Percentiles rank a stretch among this genome's conserved stretches.
These are phyloP conservation scores for Furculomyces boomerangus DNA, from an alignment of 371 early-diverging fungal species.

Conservation along the genomic window DNA sequence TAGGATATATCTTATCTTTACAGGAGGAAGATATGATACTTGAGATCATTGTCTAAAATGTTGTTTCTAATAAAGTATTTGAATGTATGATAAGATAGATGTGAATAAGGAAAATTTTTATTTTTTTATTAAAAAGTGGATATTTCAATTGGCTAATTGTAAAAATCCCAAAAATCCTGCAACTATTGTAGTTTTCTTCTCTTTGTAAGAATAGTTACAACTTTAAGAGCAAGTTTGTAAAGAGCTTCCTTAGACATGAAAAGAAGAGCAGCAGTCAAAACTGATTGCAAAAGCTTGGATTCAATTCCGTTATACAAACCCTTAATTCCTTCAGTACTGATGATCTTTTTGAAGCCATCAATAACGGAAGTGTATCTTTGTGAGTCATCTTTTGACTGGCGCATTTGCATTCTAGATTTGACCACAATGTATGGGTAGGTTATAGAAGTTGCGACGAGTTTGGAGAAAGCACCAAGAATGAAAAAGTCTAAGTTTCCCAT, in stretches of 20 bases:
- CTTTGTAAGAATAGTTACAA: constrained; percentile 29
- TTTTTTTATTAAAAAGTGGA: no score
- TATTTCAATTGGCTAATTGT: no score
- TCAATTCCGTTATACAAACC: constrained; percentile 82
- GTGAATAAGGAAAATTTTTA: no score
- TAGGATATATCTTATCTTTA: no score
- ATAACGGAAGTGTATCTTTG: constrained; percentile 58
- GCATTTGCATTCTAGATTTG: constrained; percentile 92
- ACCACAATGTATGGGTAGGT: constrained; percentile 96
- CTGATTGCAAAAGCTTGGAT: constrained; percentile 77
- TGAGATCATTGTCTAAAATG: no score
- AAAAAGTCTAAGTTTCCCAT: constrained; percentile 80
- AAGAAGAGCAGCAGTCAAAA: constrained; percentile 79
- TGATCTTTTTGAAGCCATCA: constrained; percentile 82
- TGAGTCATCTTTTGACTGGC: constrained; percentile 47
- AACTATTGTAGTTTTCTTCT: constrained; percentile 16
- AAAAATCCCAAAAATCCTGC: no score
- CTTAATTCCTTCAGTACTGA: constrained; percentile 60
- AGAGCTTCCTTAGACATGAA: constrained; percentile 80
- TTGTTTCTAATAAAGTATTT: no score
- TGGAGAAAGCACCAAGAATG: constrained; percentile 81
- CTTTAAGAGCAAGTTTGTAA: constrained; percentile 50
- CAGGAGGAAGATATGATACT: no score
- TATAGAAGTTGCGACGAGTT: constrained; percentile 80
- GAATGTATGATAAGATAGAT: no score